Evolutionary conservation across 257 asterid species (phyloP), one percentile per base, ranked within the genome.

Genomic region (Solanum verrucosum): DNA sequence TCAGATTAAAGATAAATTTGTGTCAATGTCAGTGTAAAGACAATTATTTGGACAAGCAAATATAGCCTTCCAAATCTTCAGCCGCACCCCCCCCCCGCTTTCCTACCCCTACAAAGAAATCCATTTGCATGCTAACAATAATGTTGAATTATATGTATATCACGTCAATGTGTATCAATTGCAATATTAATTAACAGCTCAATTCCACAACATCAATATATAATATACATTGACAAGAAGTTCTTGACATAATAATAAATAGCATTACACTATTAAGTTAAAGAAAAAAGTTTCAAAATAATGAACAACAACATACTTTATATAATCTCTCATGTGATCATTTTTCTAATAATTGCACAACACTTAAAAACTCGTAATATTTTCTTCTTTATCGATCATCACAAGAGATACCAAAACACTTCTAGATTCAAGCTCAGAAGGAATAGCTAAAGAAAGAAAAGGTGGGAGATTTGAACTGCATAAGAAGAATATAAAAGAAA

Each of bases 401-500:
- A 9, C 3, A 4, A 81, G 10, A 38, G 4, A 9, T 81, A 18
- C n/a, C n/a, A 0, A 3, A 63, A n/a, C 10, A 83, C 13, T 23
- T 16, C 0, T 38, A 1, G 5, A 4, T 11, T 29, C 49, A 88
- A 90, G 92, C 92, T 90, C 92, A 88, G 90, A 78, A 90, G 92
- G 90, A 88, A 90, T 90, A 90, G 86, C 89, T 60, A 84, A 31
- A 67, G 11, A 16, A 20, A 31, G 10, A 74, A 4, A 33, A 65
- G 74, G n/a, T 90, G 89, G 88, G 88, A 90, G 88, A 71, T 88
- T 88, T 88, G 87, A 86, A 83, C 52, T 35, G 33, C 35, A 83
- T 86, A 37, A 85, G 0, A 6, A 34, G 0, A 2, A 6, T 0
- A 0, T 0, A 3, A 49, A 35, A 7, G 0, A 63, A 12, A 10